Base-by-base conservation (phyloP, 805 yeast genomes). In the Phaffomyces thermotolerans region DNA sequence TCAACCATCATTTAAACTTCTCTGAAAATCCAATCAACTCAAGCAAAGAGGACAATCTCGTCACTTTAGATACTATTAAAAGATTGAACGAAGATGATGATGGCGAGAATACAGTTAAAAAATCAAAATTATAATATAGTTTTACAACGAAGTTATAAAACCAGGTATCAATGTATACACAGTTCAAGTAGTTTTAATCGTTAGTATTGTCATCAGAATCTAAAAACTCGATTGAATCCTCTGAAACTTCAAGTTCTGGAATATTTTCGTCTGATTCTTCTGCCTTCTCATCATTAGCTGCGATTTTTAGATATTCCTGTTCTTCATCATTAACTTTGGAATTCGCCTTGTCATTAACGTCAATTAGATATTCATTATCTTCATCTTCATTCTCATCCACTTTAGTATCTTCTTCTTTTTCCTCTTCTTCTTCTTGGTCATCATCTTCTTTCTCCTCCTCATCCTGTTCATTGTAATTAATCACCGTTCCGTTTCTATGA, bases 21-120 rank as follows among this genome's bases (percentile, higher is more conserved):
- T 52, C 47, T 0, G 51, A 52, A 3, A 47, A 47, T 35, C 44
- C 47, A n/a, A 29, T 39, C 6, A 46, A 46, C 31, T 41, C 36
- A 5, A 36, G 47, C 23, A 53, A 47, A 10, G 45, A 50, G 32
- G 54, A 56, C 29, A 57, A 54, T 38, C 33, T 53, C 4, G 34
- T 53, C 6, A 51, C 56, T 0, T 46, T 53, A 30, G 57, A 53
- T 40, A 48, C 42, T 8, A 29, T 39, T 4, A 43, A 32, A 5
- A 41, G 34, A n/a, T 13, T 9, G 1, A n/a, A 6, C 47, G 44
- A 37, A 47, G 44, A 39, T 38, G 47, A 29, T 44, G 44, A 18
- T 41, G 48, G 17, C 44, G 13, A 27, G 8, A 46, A 8, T 47
- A 46, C 24, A 47, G 10, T 15, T 8, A 41, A 38, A 31, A 31